phyloP scores from a whole-genome alignment of 2,329 filamentous ascomycete species.

The Botrytis aclada region DNA sequence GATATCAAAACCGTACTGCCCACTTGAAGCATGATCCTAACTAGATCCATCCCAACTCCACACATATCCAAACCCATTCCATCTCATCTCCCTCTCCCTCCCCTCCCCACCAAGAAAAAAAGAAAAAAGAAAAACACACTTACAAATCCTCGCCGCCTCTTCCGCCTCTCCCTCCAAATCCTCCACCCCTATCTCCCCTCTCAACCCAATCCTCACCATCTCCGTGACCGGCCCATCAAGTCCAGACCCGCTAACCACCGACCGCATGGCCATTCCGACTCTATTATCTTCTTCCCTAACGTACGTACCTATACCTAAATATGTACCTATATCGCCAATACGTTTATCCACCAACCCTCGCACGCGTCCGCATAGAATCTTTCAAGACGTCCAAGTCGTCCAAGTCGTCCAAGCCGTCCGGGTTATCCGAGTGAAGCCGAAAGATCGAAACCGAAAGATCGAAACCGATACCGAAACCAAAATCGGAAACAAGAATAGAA shows the following conservation, averaged over 20 bases:
- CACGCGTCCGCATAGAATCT: background rate
- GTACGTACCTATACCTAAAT: background rate
- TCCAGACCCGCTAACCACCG: background rate
- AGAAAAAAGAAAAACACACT: background rate
- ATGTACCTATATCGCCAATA: background rate
- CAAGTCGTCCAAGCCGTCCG: no score
- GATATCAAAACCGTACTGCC: background rate
- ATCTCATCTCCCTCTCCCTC: fast-evolving
- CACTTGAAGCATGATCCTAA: background rate
- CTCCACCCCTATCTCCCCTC: background rate
- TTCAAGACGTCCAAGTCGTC: background rate
- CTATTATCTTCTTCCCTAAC: background rate
- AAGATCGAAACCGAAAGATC: no score
- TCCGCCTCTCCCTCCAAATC: background rate
- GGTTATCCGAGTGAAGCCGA: no score
- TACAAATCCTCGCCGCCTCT: background rate
- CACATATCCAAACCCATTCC: background rate
- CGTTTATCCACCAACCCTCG: no score
- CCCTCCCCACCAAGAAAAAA: no score
- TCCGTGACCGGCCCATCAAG: background rate
- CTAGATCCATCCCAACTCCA: background rate
- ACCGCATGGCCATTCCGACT: background rate
- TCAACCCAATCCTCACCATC: background rate
- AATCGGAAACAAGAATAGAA: no score
- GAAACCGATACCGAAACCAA: no score